A percentile compares a stretch with the other conserved stretches of the same genome.
Conservation (phyloP, 2,329 filamentous ascomycete species). For the Colletotrichum tanaceti region DNA sequence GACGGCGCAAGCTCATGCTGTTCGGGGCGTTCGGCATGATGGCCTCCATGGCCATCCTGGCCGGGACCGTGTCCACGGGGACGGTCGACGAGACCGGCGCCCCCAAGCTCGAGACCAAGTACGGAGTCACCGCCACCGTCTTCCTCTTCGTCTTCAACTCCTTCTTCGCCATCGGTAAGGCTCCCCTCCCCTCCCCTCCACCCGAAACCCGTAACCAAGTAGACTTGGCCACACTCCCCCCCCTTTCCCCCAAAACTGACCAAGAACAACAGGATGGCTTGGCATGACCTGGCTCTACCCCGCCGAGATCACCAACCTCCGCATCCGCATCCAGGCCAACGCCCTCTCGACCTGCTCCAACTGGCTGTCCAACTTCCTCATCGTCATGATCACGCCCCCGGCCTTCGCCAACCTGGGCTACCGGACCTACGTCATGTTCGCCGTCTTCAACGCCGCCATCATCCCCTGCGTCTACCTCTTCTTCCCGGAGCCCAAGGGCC, state of each 20-base stretch:
- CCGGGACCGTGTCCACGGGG: conserved; percentile 48
- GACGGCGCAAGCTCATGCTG: conserved; percentile 71
- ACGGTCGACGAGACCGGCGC: conserved; percentile 46
- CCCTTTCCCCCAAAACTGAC: too few relatives aligned
- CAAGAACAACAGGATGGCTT: conserved; percentile 58
- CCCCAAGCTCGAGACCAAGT: conserved; percentile 44
- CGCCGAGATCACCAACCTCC: conserved; percentile 69
- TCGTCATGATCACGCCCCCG: conserved; percentile 74
- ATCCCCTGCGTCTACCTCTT: conserved; percentile 64
- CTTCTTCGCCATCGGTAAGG: conserved; percentile 65
- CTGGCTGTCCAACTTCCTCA: conserved; percentile 72
- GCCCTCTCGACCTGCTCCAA: conserved; percentile 71
- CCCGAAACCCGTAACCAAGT: too few relatives aligned
- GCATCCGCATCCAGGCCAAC: conserved; percentile 71
- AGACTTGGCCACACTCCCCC: too few relatives aligned
- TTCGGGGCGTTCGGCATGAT: conserved; percentile 72
- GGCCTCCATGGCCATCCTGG: conserved; percentile 69
- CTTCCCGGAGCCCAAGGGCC: conserved; percentile 65
- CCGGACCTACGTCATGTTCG: conserved; percentile 67
- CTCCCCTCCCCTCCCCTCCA: too few relatives aligned
- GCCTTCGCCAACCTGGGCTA: conserved; percentile 66
- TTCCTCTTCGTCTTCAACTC: conserved; percentile 73
- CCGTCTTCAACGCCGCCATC: conserved; percentile 64
- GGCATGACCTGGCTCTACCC: conserved; percentile 73
- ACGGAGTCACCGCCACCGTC: conserved; percentile 50